A percentile compares a stretch with the other conserved stretches of the same genome.
phyloP scores from a whole-genome alignment of 73 alveolate genomes.

The Chromera velia region DNA sequence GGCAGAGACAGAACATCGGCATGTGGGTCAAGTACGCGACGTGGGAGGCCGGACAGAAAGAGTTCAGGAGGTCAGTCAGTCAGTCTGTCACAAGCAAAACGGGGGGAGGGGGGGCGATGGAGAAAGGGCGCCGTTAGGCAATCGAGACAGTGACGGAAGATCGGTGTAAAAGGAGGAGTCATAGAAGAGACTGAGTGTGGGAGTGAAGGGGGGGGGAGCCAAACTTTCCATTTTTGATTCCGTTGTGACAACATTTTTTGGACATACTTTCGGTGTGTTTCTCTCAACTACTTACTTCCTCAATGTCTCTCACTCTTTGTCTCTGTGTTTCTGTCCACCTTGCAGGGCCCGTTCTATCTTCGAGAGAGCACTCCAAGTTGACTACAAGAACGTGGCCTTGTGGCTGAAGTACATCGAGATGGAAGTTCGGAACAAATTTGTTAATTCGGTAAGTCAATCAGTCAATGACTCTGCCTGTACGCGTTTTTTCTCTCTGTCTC shows the following conservation, averaged over 20 bases:
- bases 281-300: constrained; percentile 17
- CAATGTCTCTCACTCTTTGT: not conserved
- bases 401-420: constrained; percentile 96
- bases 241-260: not conserved
- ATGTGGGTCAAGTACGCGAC: constrained; percentile 91
- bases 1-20: constrained; percentile 81
- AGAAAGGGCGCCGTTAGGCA: not conserved
- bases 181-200: not conserved
- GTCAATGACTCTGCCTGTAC: not conserved
- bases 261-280: constrained; percentile 45
- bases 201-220: not conserved
- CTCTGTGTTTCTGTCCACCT: not conserved
- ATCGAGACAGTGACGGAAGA: not conserved
- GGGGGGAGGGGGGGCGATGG: not conserved
- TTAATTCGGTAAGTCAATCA: constrained; percentile 46
- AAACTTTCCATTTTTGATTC: not conserved
- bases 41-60: constrained; percentile 74
- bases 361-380: constrained; percentile 98
- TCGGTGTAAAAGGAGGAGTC: not conserved
- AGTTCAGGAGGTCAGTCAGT: constrained; percentile 36
- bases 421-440: constrained; percentile 97
- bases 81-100: no score
- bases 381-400: constrained; percentile 72
- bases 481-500: no score
- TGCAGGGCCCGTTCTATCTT: constrained; percentile 89